These are phyloP conservation scores for Backusella westeae DNA, from an alignment of 192 early-diverging fungal genomes.

Conservation along the genomic window DNA sequence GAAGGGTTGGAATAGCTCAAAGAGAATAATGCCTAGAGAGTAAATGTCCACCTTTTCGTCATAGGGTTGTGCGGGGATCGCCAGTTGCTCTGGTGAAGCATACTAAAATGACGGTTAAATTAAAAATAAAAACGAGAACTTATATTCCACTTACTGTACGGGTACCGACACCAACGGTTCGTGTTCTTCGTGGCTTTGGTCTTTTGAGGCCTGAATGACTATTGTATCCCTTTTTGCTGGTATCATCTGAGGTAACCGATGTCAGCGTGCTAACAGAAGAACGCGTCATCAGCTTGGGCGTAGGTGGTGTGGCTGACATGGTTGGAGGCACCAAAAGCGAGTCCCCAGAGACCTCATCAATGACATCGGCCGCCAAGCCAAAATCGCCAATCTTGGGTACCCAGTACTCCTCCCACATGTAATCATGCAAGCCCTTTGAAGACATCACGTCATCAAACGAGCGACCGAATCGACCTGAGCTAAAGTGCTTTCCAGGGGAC, in stretches of 20 bases:
- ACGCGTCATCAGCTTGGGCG: neutral
- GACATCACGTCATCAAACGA: slow-evolving; percentile 23
- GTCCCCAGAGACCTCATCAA: slow-evolving; percentile 28
- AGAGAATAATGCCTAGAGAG: slow-evolving; percentile 94
- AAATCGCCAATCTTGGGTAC: slow-evolving; percentile 94
- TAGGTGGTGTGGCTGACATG: neutral
- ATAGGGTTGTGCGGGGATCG: slow-evolving; percentile 48
- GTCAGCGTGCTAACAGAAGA: neutral
- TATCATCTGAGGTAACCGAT: neutral
- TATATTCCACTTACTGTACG: slow-evolving; percentile 51
- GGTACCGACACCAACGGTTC: slow-evolving; percentile 73
- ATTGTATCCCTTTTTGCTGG: neutral
- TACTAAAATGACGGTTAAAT: slow-evolving; percentile 43
- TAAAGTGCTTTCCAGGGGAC: neutral
- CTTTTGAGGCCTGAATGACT: neutral
- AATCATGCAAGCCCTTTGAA: slow-evolving; percentile 2
- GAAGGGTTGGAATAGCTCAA: slow-evolving; percentile 91
- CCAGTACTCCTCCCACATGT: slow-evolving; percentile 43
- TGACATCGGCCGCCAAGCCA: slow-evolving; percentile 79
- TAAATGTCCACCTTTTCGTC: slow-evolving; percentile 91
- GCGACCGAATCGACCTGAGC: neutral
- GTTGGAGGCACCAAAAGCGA: neutral
- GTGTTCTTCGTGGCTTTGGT: slow-evolving; percentile 11
- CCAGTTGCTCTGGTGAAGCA: slow-evolving; percentile 85
- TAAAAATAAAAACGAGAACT: neutral